Base-by-base conservation (phyloP, 305 asterid genomes). In the Fraxinus albicans region DNA sequence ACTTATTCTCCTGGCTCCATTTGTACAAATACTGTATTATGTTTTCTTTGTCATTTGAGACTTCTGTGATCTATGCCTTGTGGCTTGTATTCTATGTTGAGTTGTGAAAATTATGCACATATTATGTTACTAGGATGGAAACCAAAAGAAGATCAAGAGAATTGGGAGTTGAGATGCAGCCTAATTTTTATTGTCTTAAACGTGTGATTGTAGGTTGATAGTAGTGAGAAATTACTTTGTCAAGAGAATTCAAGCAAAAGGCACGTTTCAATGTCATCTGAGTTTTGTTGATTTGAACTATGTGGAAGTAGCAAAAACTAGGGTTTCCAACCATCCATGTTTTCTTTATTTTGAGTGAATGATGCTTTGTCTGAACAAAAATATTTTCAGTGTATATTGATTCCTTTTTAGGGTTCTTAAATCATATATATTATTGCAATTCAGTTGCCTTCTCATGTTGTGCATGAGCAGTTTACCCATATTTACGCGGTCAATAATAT, bases 31-130 rank as follows among this genome's bases (percentile, higher is more conserved):
- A 17, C 13, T 77, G 34, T 50, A 27, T 47, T 69, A 65, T 75
- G 3, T 65, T 85, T 67, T 38, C 65, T 67, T 72, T 55, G 78
- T 65, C 17, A 9, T 15, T 17, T 50, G n/a, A 81, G 35, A 73
- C 79, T 44, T 72, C 63, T 83, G 36, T 72, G 34, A 33, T 63
- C 70, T 81, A 79, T 78, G 70, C 12, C 76, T 69, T 42, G n/a
- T 13, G 9, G 55, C 29, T 67, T 67, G 73, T 67, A 67, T 67
- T 70, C 40, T 19, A 27, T 70, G 76, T 70, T 8, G 73, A 67
- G 5, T 70, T 29, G 38, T 70, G 76, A 70, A 29, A 31, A 70
- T 70, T 10, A 67, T 25, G 73, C 73, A 67, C 10, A 69, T 70
- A 12, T 5, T 70, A 70, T 29, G 76, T 29, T 19, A 29, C 75